These are phyloP conservation scores for Gymnopilus junonius DNA, from an alignment of 768 basidiomycete genomes.

Conservation along the genomic window DNA sequence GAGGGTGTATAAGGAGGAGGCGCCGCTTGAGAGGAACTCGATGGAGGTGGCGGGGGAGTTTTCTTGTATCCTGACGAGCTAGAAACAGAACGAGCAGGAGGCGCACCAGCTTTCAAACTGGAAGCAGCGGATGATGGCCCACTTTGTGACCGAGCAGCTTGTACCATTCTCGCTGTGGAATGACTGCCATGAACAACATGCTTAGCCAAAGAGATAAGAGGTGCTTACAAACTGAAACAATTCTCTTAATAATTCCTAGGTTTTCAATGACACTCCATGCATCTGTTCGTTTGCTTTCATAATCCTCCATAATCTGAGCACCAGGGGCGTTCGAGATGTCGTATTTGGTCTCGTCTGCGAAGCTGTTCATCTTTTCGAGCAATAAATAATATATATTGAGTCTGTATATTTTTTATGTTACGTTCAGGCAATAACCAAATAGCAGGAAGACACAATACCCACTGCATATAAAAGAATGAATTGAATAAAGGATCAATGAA, in stretches of 20 bases:
- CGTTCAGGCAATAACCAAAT: constrained; percentile 4
- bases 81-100: constrained; percentile 40
- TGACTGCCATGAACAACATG: not conserved
- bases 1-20: constrained; percentile 41
- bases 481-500: constrained; percentile 99
- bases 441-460: constrained; percentile 36
- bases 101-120: constrained; percentile 37
- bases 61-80: constrained; percentile 46
- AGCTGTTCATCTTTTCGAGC: constrained; percentile 91
- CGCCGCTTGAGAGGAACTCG: constrained; percentile 36
- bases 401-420: constrained; percentile 41
- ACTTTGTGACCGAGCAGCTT: constrained; percentile 46
- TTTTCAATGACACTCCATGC: constrained; percentile 79
- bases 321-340: constrained; percentile 67
- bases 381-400: constrained; percentile 94
- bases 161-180: constrained; percentile 67
- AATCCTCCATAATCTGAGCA: constrained; percentile 75
- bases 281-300: constrained; percentile 84
- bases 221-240: constrained; percentile 81
- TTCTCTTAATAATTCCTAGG: constrained; percentile 80
- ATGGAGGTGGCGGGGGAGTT: constrained; percentile 58
- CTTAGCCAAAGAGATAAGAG: not conserved
- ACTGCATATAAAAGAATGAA: constrained; percentile 99
- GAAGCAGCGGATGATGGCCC: constrained; percentile 38
- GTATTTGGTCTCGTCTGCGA: constrained; percentile 79